Conservation (phyloP, 768 basidiomycete genomes). For the Wakefieldia striispora region DNA sequence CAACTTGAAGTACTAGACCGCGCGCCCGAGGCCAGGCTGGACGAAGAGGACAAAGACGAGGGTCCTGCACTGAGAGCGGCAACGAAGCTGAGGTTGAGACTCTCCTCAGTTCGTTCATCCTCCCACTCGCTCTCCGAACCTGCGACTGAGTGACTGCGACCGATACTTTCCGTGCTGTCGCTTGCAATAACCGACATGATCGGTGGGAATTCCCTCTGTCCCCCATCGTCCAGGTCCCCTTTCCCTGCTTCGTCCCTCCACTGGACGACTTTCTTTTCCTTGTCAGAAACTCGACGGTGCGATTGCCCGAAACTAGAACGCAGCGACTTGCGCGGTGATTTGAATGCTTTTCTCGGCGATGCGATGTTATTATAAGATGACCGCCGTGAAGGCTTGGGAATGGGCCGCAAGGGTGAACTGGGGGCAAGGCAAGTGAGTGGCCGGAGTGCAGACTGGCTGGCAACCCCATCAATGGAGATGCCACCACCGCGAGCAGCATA, state of each 20-base stretch:
- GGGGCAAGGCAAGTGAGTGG: constrained; percentile 45
- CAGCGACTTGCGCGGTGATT: constrained; percentile 70
- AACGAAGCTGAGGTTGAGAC: constrained; percentile 54
- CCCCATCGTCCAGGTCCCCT: constrained; percentile 71
- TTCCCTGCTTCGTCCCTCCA: constrained; percentile 88
- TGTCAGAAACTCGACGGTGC: constrained; percentile 63
- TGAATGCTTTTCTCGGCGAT: constrained; percentile 50
- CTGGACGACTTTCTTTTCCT: constrained; percentile 76
- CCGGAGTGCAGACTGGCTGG: constrained; percentile 41
- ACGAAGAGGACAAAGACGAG: constrained; percentile 40
- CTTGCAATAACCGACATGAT: constrained; percentile 32
- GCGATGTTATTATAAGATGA: constrained; percentile 39
- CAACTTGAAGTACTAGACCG: constrained; percentile 27
- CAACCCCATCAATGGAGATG: constrained; percentile 46
- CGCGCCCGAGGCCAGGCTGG: constrained; percentile 17
- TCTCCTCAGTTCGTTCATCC: constrained; percentile 84
- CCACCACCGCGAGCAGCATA: constrained; percentile 44
- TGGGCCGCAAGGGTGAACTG: constrained; percentile 49
- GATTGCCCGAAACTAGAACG: constrained; percentile 63
- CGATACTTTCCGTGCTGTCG: constrained; percentile 35
- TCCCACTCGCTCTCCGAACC: constrained; percentile 89
- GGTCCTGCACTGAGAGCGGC: constrained; percentile 23
- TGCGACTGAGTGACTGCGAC: constrained; percentile 43
- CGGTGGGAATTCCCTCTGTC: constrained; percentile 24
- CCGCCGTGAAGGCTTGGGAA: constrained; percentile 40